These are phyloP conservation scores for Alnus rubra DNA, from an alignment of 306 rosid species.

Conservation along the genomic window DNA sequence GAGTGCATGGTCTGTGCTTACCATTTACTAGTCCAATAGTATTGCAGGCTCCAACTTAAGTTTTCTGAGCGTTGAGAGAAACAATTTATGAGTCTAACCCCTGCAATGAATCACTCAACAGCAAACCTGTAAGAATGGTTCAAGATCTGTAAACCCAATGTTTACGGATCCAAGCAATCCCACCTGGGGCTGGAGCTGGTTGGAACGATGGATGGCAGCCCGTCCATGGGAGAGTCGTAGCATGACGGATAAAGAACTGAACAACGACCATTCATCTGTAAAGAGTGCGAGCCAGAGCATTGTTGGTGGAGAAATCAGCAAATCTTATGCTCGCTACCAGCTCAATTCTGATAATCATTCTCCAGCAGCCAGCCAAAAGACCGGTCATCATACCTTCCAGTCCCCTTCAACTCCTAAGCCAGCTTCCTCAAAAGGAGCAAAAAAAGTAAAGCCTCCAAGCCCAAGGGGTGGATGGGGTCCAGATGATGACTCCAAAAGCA, in stretches of 20 bases:
- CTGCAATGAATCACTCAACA: conserved; percentile 29
- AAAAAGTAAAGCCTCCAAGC: conserved; percentile 62
- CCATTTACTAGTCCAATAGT: not conserved
- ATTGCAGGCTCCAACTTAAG: conserved; percentile 3
- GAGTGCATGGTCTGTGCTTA: not conserved
- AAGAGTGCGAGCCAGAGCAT: conserved; percentile 53
- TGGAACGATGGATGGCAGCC: conserved; percentile 96
- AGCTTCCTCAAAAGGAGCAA: conserved; percentile 38
- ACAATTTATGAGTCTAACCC: conserved; percentile 21
- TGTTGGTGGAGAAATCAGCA: conserved; percentile 82
- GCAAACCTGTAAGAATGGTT: conserved; percentile 80
- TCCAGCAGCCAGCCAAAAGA: conserved; percentile 73
- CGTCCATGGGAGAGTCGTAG: conserved; percentile 67
- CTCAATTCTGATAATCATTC: conserved; percentile 78
- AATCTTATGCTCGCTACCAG: conserved; percentile 84
- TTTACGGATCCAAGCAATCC: conserved; percentile 98
- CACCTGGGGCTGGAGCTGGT: conserved; percentile 99
- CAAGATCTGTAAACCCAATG: conserved; percentile 73
- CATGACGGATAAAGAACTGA: conserved; percentile 55
- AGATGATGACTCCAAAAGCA: conserved; percentile 74
- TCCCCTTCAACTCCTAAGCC: conserved; percentile 72
- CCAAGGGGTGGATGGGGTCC: conserved; percentile 55
- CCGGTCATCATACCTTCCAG: conserved; percentile 51
- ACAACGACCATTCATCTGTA: conserved; percentile 56
- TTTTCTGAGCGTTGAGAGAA: conserved; percentile 26